Base-by-base conservation (phyloP, 345 rosid genomes). In the Rhodamnia rubescens region DNA sequence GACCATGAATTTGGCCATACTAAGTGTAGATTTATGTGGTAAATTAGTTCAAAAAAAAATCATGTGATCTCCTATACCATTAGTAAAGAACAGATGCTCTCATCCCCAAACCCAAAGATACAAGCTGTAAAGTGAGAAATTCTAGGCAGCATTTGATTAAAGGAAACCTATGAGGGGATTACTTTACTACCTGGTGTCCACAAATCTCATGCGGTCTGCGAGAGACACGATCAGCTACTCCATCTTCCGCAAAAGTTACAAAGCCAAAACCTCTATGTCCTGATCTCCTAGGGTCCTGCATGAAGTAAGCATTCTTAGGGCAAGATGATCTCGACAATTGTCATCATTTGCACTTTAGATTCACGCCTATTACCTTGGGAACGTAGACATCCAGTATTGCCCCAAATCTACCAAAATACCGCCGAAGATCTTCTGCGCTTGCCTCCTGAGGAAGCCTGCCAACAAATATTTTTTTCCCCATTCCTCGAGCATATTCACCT, bases 381-480 rank as follows among this genome's bases (percentile, higher is more conserved):
- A 97, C 92, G 89, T 96, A 97, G 83, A 93, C 98, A 90, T 97
- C 99, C 86, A 93, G 85, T 90, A 97, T 96, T 53, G 88, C 95
- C 51, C 99, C 99, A 91, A 95, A 97, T 94, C 97, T 95, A 59
- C 95, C 94, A 90, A 97, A 97, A 88, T 97, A 94, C 59, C 90
- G 97, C 53, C 95, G 95, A 59, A 97, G 92, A 89, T 95, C 99
- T 82, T 96, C 98, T 84, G 88, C 92, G 4, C 93, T 90, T 61
- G 99, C 99, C 87, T 97, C 98, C 87, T 96, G 99, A 82, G 99
- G 97, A 89, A 97, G 99, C 90, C 99, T 93, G 83, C 99, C 99
- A 89, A 97, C 94, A 90, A 97, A 97, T 80, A 97, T 93, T 92
- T 97, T 97, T 88, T 92, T 95, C 50, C 99, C 96, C 89, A 94